Conservation (phyloP, 73 alveolate species). For the Tetrahymena elliotti region DNA sequence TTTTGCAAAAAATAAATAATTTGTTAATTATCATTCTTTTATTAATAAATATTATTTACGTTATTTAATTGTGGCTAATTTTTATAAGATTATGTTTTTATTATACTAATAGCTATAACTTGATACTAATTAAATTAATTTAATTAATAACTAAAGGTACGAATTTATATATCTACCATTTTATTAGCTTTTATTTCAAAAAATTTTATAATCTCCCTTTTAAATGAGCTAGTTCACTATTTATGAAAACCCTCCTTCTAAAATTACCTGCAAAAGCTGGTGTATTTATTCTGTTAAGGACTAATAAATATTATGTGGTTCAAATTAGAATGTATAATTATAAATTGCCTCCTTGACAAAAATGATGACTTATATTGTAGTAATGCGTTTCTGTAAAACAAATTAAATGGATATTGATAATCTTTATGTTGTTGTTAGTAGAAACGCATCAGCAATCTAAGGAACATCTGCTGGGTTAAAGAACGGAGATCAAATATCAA, state of each 20-base stretch:
- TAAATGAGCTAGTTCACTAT: background rate
- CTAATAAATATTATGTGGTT: background rate
- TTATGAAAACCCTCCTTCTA: background rate
- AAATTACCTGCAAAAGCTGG: background rate
- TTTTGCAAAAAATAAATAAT: no score
- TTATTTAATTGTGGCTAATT: background rate
- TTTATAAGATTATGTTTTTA: background rate
- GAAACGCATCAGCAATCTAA: background rate
- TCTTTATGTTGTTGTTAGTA: background rate
- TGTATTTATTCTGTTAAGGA: background rate
- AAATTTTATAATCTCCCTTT: background rate
- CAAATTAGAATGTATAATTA: background rate
- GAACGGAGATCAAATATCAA: constrained; percentile 45
- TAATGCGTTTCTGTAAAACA: background rate
- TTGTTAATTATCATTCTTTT: no score
- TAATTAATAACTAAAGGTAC: no score
- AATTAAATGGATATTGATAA: background rate
- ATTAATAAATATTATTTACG: background rate
- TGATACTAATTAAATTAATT: no score
- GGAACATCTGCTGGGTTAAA: constrained; percentile 74
- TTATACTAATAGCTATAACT: background rate
- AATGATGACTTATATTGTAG: background rate
- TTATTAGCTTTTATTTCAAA: background rate
- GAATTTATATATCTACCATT: background rate
- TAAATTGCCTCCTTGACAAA: background rate